Percentiles rank a stretch among this genome's conserved stretches.
phyloP scores from a whole-genome alignment of 345 rosid genomes.

The Kandelia obovata region DNA sequence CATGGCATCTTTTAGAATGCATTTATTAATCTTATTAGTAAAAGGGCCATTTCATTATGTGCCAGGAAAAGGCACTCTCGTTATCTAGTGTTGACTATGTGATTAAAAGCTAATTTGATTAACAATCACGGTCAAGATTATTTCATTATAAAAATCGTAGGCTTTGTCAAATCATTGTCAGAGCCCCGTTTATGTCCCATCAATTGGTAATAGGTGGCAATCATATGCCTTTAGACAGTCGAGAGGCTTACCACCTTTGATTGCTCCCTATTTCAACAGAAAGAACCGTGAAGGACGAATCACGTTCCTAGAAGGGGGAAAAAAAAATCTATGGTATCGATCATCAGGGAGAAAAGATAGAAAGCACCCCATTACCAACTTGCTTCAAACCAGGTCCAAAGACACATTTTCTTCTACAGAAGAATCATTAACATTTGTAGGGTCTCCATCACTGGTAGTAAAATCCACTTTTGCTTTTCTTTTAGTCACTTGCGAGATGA shows the following conservation, averaged over 20 bases:
- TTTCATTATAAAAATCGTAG: constrained; percentile 8
- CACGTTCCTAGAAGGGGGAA: background rate
- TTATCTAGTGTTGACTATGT: background rate
- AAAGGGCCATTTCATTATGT: background rate
- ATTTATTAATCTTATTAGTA: constrained; percentile 1
- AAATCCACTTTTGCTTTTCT: constrained; percentile 28
- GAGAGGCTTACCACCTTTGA: background rate
- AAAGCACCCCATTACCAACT: background rate
- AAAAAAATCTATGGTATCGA: background rate
- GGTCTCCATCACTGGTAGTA: constrained; percentile 30
- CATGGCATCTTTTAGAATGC: constrained; percentile 6
- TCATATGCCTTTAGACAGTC: background rate
- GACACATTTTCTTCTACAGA: background rate
- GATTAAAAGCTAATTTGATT: background rate
- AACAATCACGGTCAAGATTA: constrained; percentile 20
- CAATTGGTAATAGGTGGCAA: background rate
- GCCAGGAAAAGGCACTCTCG: background rate
- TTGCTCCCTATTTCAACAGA: background rate
- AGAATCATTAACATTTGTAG: constrained; percentile 23
- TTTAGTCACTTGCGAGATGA: constrained; percentile 18
- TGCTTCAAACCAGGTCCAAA: background rate
- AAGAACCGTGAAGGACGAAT: background rate
- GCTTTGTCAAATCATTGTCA: constrained; percentile 3
- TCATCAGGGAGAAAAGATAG: background rate
- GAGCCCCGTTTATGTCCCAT: constrained; percentile 13